Base-by-base conservation (phyloP, 495 filamentous ascomycete species). In the Patellaria atrata region DNA sequence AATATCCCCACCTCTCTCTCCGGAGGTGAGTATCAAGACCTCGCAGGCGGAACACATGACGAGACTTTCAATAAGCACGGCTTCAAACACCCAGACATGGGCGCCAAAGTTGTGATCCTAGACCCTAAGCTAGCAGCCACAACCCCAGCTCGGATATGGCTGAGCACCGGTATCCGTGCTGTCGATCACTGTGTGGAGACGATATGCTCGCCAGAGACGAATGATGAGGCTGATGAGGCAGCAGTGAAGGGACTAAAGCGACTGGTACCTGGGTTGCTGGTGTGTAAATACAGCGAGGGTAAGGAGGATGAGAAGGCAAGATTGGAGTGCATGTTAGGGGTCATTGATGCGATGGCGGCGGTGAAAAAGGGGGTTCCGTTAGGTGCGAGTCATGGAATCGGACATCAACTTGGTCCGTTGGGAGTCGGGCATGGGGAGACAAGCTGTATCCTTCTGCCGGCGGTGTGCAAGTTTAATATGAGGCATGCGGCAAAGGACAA, bases 161-260 rank as follows among this genome's bases (percentile, higher is more conserved):
- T 77, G 5, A 67, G 63, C 21, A 73, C 67, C 2, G 75, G 74
- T 1, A 57, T 79, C 4, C 59, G 74, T 5, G 68, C 67, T 6
- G 63, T 79, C 3, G 75, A 80, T 40, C 73, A 79, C 41, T 78
- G 73, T 44, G 61, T 75, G 7, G 74, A 80, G 50, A 60, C 63
- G 0, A 47, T 70, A 4, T 75, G 68, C 30, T 65, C 62, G 0
- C 33, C 57, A 7, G 27, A 51, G n/a, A 55, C 58, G 3, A 61
- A 57, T 7, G 36, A 52, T 4, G 40, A 43, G 12, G 58, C 57
- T 4, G 70, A 73, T 37, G 41, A 48, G 9, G 41, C 52, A 5
- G 59, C 67, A 1, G 37, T 47, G 17, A 43, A 57, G 33, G 70
- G 64, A 0, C 53, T 79, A 25, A 50, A 56, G 1, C 37, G 56